Base-by-base conservation (phyloP, 2,329 filamentous ascomycete genomes). In the Volutella citrinella region DNA sequence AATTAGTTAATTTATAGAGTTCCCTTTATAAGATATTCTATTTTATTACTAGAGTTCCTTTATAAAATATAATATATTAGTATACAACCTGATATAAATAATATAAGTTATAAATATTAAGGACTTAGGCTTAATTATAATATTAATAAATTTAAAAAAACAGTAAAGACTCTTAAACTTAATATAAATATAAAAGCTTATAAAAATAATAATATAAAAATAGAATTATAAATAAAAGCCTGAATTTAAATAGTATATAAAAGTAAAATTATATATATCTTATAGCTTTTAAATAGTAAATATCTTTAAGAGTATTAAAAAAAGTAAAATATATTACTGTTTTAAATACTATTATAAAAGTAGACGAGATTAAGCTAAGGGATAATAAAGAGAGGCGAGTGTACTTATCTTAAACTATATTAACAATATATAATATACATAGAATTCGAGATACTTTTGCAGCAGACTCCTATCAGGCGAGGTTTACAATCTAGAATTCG, bases 261-360 rank as follows among this genome's bases (percentile, higher is more conserved):
- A 25, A 12, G 16, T 32, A 22, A 22, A 19, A 20, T 28, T 14
- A 10, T 27, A 19, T 27, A 31, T 32, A 11, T 24, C 32, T n/a
- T 23, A 23, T 16, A 19, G 28, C 5, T 38, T 38, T 27, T 23
- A 20, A n/a, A 9, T 11, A 10, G 29, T 16, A 19, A 32, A 38
- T 6, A 25, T 29, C 12, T 38, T 14, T 12, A 38, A 32, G 20
- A 34, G 33, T 15, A 32, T 33, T 15, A 16, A 25, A 6, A 17
- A 23, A 23, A 35, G 12, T 21, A 21, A 10, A 10, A 11, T 12
- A 27, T 19, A 32, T 14, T 38, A 32, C 17, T 25, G 11, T 10
- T 26, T 38, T 26, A 32, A 27, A 23, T 29, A 32, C n/a, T 28
- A 32, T n/a, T n/a, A n/a, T n/a, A n/a, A n/a, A n/a, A n/a, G n/a